Conservation (phyloP, 2,329 filamentous ascomycete genomes). For the Pyrenophora graminea region DNA sequence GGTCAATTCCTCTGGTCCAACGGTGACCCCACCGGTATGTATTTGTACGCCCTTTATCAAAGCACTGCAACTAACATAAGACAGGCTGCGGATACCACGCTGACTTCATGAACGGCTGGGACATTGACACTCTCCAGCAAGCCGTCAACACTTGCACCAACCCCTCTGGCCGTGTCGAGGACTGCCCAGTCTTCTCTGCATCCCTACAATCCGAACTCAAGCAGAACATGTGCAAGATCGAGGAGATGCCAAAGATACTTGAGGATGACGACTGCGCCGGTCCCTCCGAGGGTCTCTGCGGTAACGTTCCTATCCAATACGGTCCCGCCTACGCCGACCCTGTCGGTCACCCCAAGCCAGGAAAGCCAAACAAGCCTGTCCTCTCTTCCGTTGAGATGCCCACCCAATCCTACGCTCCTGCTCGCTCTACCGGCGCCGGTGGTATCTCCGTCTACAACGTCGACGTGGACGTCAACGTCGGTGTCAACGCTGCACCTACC, state of each 20-base stretch:
- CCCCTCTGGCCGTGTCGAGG: conserved; percentile 67
- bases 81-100: conserved; percentile 72
- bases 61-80: conserved; percentile 14
- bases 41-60: conserved; percentile 26
- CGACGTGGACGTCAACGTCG: conserved; percentile 21
- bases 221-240: conserved; percentile 65
- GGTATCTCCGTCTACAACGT: conserved; percentile 42
- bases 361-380: conserved; percentile 28
- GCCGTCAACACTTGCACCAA: conserved; percentile 77
- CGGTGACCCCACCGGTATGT: conserved; percentile 73
- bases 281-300: conserved; percentile 66
- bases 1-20: conserved; percentile 69
- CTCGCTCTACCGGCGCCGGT: conserved; percentile 35
- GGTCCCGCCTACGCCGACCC: conserved; percentile 50
- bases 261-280: conserved; percentile 63
- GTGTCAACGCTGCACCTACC: background rate
- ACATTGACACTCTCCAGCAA: conserved; percentile 65
- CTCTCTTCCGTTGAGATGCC: conserved; percentile 33
- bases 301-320: conserved; percentile 58
- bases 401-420: conserved; percentile 41
- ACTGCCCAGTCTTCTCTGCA: conserved; percentile 71
- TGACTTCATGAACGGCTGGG: conserved; percentile 75
- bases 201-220: conserved; percentile 62
- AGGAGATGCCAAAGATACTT: conserved; percentile 59
- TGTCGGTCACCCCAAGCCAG: conserved; percentile 26